A percentile compares a stretch with the other conserved stretches of the same genome.
Evolutionary conservation across 73 alveolate species (phyloP).

Genomic region (Paramecium sonneborni): DNA sequence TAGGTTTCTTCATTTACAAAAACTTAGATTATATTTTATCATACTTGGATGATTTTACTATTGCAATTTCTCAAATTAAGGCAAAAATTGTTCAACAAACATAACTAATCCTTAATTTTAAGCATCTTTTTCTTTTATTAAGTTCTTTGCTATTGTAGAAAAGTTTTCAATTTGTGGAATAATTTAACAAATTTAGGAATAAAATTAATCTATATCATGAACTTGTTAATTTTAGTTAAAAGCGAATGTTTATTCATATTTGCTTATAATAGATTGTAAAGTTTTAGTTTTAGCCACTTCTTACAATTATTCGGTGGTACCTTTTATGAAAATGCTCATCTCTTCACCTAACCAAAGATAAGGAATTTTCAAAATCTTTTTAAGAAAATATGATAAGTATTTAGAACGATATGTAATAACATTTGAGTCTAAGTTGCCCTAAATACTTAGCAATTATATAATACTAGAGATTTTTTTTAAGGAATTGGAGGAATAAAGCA

Average conservation of each 20-base stretch:
- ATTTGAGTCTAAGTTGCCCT: slow-evolving; percentile 32
- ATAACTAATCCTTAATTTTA: not conserved
- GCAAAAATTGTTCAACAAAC: not conserved
- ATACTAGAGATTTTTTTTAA: slow-evolving; percentile 64
- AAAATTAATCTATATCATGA: slow-evolving; percentile 19
- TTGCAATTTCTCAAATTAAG: not conserved
- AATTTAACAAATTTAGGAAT: not conserved
- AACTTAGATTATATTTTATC: not conserved
- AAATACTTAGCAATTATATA: not conserved
- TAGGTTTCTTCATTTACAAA: slow-evolving; percentile 6
- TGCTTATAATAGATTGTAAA: not conserved
- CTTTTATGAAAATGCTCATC: not conserved
- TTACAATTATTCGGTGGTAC: not conserved
- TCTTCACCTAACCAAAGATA: slow-evolving; percentile 26
- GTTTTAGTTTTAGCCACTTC: not conserved
- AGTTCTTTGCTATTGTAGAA: not conserved
- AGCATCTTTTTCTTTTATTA: not conserved
- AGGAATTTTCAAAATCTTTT: not conserved
- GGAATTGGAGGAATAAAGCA: slow-evolving; percentile 75
- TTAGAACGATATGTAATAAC: not conserved
- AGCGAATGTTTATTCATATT: not conserved
- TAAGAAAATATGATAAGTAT: not conserved
- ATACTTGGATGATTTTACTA: not conserved
- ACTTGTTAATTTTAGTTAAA: not conserved
- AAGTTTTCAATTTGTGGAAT: not conserved